Base-by-base conservation (phyloP, 306 rosid species). In the Elaeagnus macrophylla region DNA sequence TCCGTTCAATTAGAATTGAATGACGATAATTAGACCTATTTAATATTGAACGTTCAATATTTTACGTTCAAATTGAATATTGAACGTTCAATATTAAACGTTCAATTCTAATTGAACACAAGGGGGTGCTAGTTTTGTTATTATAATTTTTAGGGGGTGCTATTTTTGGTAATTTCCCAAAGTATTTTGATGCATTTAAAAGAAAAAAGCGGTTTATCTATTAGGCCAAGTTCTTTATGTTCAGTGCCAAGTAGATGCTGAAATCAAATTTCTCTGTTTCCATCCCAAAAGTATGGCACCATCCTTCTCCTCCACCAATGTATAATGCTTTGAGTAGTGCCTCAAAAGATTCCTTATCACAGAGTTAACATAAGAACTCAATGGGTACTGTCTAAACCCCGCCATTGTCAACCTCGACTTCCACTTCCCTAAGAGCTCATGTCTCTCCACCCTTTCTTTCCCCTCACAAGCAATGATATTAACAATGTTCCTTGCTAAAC, bases 371-470 rank as follows among this genome's bases (percentile, higher is more conserved):
- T 91, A 84, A 53, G 96, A 78, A 69, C 95, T 91, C 77, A 91
- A 67, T 0, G 93, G 93, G 53, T 66, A 84, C 43, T 84, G 96
- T 37, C 36, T 51, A 45, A 91, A 91, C 11, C 96, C 99, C 1
- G 96, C 99, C 99, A 91, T 91, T 5, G 85, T 76, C 64, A 91
- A 73, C 81, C 99, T 80, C 0, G 93, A 82, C 56, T 79, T 86
- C 99, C 99, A 91, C 73, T 91, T 91, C 2, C 96, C 95, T 1
- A 91, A 80, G 15, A 91, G 85, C 75, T 91, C 99, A 10, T 91
- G 99, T 6, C 96, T 68, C 83, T 91, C 96, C 35, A 87, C 84
- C 67, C 96, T 79, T 38, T 84, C 88, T 59, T 59, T 77, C 49
- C 99, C 99, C 62, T 87, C 99, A 13, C 99, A 93, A 12, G 99